Base-by-base conservation (phyloP, 352 stramenopile genomes). In the Globisporangium echinulatum region DNA sequence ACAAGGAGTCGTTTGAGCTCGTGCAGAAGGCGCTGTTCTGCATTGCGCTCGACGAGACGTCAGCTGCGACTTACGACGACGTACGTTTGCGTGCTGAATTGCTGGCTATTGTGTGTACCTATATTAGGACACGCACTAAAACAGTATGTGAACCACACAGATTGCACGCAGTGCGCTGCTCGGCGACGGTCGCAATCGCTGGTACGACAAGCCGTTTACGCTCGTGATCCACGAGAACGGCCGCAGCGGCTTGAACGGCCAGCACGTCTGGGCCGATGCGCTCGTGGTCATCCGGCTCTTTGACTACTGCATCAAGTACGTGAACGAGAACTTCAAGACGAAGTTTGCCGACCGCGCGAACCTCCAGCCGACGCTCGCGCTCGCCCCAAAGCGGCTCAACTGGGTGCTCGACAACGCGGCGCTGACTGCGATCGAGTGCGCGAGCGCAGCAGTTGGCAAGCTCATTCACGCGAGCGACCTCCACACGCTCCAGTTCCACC, bases 161-260 rank as follows among this genome's bases (percentile, higher is more conserved):
- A 93, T 93, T 38, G 85, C 85, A 10, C 85, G 82, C 66, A 94
- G 87, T 54, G 88, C 77, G 38, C 71, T 96, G 54, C 78, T 94
- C 3, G 88, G 87, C 43, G 85, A 97, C 50, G 95, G 94, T 37
- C 79, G 86, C 62, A 99, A 99, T 79, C 93, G 96, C 62, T 99
- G 92, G 90, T 99, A 98, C 71, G 97, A 99, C 78, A 99, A 99
- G 75, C 94, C 93, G 11, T 93, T 99, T 66, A 97, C 98, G 69
- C 65, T 99, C 38, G 89, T 99, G 61, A 95, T 98, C 52, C 95
- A 97, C 57, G 84, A 95, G 42, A 99, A 99, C 71, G 96, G 92
- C 44, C 97, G 97, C 63, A 94, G 90, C 43, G 96, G 96, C 5
- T 68, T 98, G 61, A 88, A 97, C 51, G 94, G 93, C n/a, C 92